Evolutionary conservation across 805 yeast genomes (phyloP).

Genomic region (Ogataea dorogensis): DNA sequence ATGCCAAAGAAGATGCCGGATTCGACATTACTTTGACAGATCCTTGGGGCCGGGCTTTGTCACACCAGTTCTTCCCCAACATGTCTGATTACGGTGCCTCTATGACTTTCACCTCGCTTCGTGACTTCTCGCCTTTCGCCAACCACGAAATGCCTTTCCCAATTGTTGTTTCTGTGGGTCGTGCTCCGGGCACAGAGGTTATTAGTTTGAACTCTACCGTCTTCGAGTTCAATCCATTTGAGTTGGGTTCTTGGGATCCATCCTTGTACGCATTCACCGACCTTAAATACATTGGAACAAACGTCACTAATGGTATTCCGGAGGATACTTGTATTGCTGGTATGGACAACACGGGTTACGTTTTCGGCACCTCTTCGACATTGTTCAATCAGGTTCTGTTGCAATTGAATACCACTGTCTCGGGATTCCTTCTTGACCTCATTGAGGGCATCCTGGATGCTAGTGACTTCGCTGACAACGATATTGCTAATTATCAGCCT

Average conservation of each 20-base stretch:
- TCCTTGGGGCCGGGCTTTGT: constrained; percentile 74
- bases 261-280: constrained; percentile 63
- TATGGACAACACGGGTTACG: constrained; percentile 77
- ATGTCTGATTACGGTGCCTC: constrained; percentile 63
- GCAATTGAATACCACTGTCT: constrained; percentile 50
- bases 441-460: constrained; percentile 45
- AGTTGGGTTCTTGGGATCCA: constrained; percentile 89
- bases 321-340: constrained; percentile 56
- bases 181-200: constrained; percentile 59
- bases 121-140: constrained; percentile 58
- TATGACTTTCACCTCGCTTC: constrained; percentile 54
- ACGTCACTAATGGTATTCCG: constrained; percentile 59
- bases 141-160: constrained; percentile 72
- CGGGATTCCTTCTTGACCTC: constrained; percentile 46
- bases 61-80: constrained; percentile 69
- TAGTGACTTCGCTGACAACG: constrained; percentile 48
- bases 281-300: constrained; percentile 67
- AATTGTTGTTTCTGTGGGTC: constrained; percentile 61
- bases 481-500: constrained; percentile 68
- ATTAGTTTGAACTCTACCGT: constrained; percentile 66
- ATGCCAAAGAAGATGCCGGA: constrained; percentile 59
- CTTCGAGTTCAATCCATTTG: constrained; percentile 63
- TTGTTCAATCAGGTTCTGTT: constrained; percentile 69
- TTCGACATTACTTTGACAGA: constrained; percentile 68
- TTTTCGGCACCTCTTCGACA: constrained; percentile 81